Conservation (phyloP, 495 filamentous ascomycete species). For the Penicillium arizonense region DNA sequence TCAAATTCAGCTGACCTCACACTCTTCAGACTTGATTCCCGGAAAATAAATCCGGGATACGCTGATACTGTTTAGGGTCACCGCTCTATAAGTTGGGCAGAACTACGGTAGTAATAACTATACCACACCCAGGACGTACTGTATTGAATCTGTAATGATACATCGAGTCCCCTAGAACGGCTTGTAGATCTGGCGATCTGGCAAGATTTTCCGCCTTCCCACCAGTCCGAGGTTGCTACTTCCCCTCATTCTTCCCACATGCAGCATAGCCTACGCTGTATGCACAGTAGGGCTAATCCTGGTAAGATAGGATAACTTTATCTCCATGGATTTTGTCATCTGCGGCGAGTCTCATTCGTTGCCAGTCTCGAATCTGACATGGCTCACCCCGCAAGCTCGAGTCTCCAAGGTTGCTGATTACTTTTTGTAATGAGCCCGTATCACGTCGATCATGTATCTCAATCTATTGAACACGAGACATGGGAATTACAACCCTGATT, state of each 20-base stretch:
- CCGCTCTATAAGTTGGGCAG: no score
- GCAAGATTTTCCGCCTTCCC: no score
- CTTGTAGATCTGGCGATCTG: no score
- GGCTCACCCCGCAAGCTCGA: not conserved
- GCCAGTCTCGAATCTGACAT: not conserved
- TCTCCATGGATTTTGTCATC: not conserved
- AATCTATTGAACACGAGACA: slow-evolving; percentile 3
- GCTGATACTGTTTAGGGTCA: not conserved
- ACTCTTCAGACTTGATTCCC: slow-evolving; percentile 6
- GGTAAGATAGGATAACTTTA: not conserved
- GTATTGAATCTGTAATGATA: no score
- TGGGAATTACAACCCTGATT: slow-evolving; percentile 1
- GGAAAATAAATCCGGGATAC: not conserved
- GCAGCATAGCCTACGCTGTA: no score
- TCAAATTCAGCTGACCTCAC: slow-evolving; percentile 8
- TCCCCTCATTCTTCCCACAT: no score
- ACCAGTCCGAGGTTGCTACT: no score
- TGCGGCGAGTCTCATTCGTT: slow-evolving; percentile 3
- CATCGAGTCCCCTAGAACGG: no score
- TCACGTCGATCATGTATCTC: slow-evolving; percentile 2
- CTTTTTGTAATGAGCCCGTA: not conserved
- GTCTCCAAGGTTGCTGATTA: not conserved
- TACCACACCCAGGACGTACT: no score
- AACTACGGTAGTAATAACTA: no score
- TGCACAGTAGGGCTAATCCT: no score